A percentile compares a stretch with the other conserved stretches of the same genome.
phyloP scores from a whole-genome alignment of 148 eudicot genomes.

The Fagopyrum esculentum region DNA sequence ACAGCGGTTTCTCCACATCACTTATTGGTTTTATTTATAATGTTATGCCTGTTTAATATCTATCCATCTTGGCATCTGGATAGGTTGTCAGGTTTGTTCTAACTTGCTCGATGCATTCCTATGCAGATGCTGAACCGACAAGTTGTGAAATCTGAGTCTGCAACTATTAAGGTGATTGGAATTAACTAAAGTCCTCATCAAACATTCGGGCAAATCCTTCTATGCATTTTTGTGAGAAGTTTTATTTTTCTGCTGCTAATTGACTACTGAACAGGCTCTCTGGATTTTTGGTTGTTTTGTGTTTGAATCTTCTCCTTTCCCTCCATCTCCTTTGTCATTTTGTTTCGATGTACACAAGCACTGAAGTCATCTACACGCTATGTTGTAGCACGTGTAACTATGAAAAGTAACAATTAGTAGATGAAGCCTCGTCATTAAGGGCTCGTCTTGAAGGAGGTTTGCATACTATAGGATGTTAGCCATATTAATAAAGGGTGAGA shows the following conservation, averaged over 20 bases:
- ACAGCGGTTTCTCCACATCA: neutral
- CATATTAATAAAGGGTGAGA: no score
- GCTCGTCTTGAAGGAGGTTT: neutral
- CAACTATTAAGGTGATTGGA: slow-evolving; percentile 73
- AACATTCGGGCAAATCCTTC: neutral
- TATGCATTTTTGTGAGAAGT: neutral
- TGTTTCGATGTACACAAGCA: neutral
- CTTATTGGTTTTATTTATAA: neutral
- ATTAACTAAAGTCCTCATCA: neutral
- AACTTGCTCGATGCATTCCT: slow-evolving; percentile 9
- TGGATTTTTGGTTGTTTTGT: neutral
- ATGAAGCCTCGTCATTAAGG: neutral
- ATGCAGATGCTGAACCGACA: slow-evolving; percentile 84
- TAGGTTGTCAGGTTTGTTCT: neutral
- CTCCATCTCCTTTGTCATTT: neutral
- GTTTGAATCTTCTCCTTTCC: neutral
- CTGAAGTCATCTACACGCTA: neutral
- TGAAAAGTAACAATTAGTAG: neutral
- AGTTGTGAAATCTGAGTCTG: slow-evolving; percentile 89
- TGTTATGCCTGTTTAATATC: neutral
- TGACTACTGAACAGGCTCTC: neutral
- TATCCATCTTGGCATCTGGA: neutral
- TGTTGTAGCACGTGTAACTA: neutral
- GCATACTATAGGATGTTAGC: neutral
- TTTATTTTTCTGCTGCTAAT: neutral